These are phyloP conservation scores for Stropharia rugosoannulata DNA, from an alignment of 768 basidiomycete genomes.

Conservation along the genomic window DNA sequence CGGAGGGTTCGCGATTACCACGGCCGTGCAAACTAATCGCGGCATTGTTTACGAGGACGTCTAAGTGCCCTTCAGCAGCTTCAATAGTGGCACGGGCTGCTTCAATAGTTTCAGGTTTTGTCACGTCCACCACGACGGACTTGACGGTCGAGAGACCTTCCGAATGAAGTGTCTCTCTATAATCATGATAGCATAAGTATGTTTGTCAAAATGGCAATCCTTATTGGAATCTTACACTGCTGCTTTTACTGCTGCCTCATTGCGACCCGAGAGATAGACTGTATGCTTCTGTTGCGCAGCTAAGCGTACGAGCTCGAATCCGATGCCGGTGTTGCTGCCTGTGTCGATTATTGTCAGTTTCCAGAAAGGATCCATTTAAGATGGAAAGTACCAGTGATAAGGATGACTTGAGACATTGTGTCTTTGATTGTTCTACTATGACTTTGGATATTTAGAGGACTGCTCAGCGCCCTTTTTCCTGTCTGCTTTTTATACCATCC, in stretches of 20 bases:
- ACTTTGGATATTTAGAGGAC: background rate
- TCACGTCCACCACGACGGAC: conserved; percentile 40
- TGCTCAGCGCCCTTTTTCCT: too few relatives aligned
- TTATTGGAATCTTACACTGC: conserved; percentile 32
- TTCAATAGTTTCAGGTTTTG: conserved; percentile 28
- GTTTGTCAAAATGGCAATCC: background rate
- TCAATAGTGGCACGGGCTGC: conserved; percentile 34
- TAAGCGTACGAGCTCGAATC: conserved; percentile 41
- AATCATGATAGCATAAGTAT: background rate
- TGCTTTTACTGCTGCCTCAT: conserved; percentile 35
- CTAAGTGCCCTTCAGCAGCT: conserved; percentile 36
- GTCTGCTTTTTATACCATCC: too few relatives aligned
- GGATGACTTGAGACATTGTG: conserved; percentile 30
- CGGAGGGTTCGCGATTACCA: conserved; percentile 30
- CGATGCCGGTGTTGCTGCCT: conserved; percentile 46
- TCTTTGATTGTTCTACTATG: background rate
- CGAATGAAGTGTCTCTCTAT: conserved; percentile 28
- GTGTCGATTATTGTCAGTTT: background rate
- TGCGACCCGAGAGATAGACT: conserved; percentile 43
- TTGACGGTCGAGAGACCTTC: conserved; percentile 30
- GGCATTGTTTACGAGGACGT: conserved; percentile 47
- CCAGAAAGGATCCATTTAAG: background rate
- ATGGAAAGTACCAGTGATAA: conserved; percentile 32
- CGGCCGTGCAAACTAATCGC: conserved; percentile 22
- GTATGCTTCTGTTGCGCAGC: conserved; percentile 40